Evolutionary conservation across 371 early-diverging fungal genomes (phyloP).

Genomic region (Mucor indicus): DNA sequence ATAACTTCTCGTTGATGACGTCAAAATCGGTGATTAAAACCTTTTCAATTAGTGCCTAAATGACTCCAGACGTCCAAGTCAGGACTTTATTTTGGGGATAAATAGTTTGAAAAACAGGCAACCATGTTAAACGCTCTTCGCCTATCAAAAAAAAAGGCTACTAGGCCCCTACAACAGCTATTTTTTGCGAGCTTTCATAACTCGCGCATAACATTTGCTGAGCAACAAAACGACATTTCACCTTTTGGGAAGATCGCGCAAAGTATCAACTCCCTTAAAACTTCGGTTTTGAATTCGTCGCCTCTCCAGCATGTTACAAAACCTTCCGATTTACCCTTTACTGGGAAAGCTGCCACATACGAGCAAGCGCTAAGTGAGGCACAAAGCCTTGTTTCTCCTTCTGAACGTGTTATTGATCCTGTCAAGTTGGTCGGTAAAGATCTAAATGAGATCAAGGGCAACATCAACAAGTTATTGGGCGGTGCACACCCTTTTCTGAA

Average conservation of each 20-base stretch:
- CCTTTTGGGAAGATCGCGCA: constrained; percentile 33
- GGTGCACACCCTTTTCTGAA: constrained; percentile 85
- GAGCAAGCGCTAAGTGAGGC: constrained; percentile 55
- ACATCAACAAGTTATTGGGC: constrained; percentile 82
- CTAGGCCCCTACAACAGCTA: no score
- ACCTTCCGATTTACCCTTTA: constrained; percentile 24
- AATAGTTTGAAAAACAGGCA: no score
- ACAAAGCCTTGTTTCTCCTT: constrained; percentile 27
- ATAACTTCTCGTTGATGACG: no score
- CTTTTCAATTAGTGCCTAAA: no score
- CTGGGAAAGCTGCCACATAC: constrained; percentile 44
- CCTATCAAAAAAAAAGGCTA: no score
- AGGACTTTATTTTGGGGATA: no score
- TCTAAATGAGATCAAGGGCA: constrained; percentile 78
- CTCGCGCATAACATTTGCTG: neutral
- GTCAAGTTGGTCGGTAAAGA: constrained; percentile 71
- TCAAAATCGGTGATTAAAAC: no score
- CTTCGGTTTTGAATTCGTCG: constrained; percentile 17
- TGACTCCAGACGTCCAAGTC: no score
- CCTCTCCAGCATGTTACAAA: constrained; percentile 14
- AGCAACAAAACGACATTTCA: constrained; percentile 10
- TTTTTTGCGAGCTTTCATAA: constrained; percentile 1
- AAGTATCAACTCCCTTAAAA: constrained; percentile 20
- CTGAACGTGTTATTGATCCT: constrained; percentile 51
- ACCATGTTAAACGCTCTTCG: no score